Evolutionary conservation across 768 basidiomycete species (phyloP).

Genomic region (Goffeauzyma gilvescens): DNA sequence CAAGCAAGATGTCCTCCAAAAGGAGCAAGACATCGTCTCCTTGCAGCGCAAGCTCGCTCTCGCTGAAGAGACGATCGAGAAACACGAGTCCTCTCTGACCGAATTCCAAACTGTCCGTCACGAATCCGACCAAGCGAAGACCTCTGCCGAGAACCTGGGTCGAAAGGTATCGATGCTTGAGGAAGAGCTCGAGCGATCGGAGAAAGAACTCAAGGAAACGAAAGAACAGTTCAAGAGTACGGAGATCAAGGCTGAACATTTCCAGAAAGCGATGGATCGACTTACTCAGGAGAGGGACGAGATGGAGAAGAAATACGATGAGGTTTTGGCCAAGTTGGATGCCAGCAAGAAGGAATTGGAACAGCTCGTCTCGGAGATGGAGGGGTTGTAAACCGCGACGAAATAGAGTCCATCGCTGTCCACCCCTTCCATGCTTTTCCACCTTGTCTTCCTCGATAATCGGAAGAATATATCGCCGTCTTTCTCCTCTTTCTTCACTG

Average conservation of each 20-base stretch:
- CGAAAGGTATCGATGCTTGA: constrained; percentile 82
- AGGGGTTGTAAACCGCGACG: too few relatives aligned
- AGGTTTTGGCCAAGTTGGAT: constrained; percentile 42
- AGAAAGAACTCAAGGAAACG: constrained; percentile 92
- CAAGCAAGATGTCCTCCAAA: constrained; percentile 53
- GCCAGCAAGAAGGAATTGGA: constrained; percentile 61
- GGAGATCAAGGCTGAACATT: constrained; percentile 97
- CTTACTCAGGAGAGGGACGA: constrained; percentile 75
- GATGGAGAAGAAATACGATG: constrained; percentile 92
- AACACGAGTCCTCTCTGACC: constrained; percentile 46
- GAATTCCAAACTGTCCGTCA: constrained; percentile 47
- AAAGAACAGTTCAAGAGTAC: constrained; percentile 93
- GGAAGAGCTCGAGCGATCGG: constrained; percentile 83
- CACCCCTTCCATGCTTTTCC: too few relatives aligned
- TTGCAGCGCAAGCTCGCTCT: constrained; percentile 49
- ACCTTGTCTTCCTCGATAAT: too few relatives aligned
- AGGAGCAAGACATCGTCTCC: constrained; percentile 72
- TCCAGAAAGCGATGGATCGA: constrained; percentile 72
- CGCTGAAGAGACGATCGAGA: constrained; percentile 51
- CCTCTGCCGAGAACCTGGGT: constrained; percentile 49
- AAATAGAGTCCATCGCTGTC: too few relatives aligned
- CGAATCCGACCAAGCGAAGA: constrained; percentile 53
- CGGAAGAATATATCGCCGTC: too few relatives aligned
- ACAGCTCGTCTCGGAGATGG: constrained; percentile 61
- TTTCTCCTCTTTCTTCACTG: too few relatives aligned